Evolutionary conservation across 352 stramenopile species (phyloP).

Genomic region (Thalassiosira delicatula): DNA sequence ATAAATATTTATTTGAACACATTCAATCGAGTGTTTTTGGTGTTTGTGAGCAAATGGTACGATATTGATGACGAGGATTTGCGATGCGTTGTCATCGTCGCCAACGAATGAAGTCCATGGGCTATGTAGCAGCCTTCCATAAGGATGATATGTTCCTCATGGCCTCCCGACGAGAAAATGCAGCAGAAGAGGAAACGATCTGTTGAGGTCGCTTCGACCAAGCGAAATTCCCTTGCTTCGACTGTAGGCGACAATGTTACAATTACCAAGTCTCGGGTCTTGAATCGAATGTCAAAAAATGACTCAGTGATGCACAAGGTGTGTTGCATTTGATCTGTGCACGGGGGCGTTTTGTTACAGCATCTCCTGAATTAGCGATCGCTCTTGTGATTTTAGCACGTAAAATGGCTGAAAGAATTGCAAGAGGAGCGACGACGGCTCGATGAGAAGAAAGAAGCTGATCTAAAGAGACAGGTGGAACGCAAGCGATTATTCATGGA

Average conservation of each 20-base stretch:
- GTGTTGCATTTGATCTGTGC: no score
- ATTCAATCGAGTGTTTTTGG: no score
- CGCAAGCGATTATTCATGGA: conserved; percentile 59
- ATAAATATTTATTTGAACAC: no score
- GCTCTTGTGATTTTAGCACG: no score
- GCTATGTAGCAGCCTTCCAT: conserved; percentile 6
- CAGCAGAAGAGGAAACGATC: conserved; percentile 18
- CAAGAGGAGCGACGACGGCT: conserved; percentile 42
- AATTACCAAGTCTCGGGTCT: conserved; percentile 48
- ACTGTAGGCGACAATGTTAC: conserved; percentile 38
- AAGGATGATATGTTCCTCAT: conserved; percentile 26
- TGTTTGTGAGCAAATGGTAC: no score
- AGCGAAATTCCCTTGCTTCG: no score
- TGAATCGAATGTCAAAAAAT: conserved; percentile 62
- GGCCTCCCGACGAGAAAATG: conserved; percentile 25
- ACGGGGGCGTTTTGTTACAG: no score
- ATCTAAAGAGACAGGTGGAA: conserved; percentile 41
- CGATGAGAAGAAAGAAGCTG: conserved; percentile 41
- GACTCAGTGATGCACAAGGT: conserved; percentile 54
- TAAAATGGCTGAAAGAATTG: conserved; percentile 62
- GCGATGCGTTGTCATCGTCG: no score
- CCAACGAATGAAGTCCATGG: no score
- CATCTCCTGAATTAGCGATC: no score
- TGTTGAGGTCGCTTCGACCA: no score
- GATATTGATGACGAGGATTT: no score